Conservation (phyloP, 2,329 filamentous ascomycete genomes). For the Claviceps digitariae region DNA sequence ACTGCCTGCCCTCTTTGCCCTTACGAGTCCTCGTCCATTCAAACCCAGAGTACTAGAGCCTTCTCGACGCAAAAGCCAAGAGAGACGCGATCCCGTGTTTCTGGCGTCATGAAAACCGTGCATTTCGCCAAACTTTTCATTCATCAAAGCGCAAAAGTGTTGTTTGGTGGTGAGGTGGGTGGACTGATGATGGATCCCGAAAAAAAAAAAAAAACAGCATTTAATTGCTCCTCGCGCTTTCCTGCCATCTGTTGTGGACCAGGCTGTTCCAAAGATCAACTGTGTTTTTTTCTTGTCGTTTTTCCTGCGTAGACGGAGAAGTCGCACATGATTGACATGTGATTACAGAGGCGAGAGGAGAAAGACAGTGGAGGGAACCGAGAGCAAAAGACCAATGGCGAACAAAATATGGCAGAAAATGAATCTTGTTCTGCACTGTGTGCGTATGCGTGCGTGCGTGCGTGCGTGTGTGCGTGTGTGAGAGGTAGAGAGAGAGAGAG, state of each 20-base stretch:
- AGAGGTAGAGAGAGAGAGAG: not conserved
- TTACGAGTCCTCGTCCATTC: too few species aligned
- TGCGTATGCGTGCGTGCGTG: too few species aligned
- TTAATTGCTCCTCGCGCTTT: not conserved
- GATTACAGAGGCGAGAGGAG: not conserved
- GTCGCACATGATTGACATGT: not conserved
- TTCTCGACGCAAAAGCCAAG: too few species aligned
- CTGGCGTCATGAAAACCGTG: not conserved
- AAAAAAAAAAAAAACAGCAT: too few species aligned
- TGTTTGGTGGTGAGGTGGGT: too few species aligned
- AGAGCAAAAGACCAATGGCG: constrained; percentile 6
- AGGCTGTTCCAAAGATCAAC: not conserved
- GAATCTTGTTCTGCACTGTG: not conserved
- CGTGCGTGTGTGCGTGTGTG: too few species aligned
- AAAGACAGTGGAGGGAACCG: not conserved
- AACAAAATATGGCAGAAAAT: not conserved
- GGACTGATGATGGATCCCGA: not conserved
- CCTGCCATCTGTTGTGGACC: not conserved
- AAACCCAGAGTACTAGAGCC: too few species aligned
- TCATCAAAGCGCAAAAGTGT: not conserved
- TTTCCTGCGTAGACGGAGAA: not conserved
- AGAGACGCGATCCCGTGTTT: too few species aligned
- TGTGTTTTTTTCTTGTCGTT: not conserved
- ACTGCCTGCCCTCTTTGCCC: too few species aligned
- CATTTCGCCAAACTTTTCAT: not conserved